Base-by-base conservation (phyloP, 2,329 filamentous ascomycete genomes). In the Pestalotiopsis sp. region DNA sequence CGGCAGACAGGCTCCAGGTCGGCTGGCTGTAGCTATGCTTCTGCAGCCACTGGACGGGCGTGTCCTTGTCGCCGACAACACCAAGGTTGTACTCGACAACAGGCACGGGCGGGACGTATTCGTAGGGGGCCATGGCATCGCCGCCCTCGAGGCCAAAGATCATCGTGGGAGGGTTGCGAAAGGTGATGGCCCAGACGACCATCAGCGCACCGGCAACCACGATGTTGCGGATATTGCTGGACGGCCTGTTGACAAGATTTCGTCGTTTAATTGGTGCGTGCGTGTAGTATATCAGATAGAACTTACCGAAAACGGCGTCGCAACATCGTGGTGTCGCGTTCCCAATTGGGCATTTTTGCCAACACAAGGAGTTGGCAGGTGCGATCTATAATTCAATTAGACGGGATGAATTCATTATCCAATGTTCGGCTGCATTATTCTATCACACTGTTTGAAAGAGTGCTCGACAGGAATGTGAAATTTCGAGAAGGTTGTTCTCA, bases 21-120 rank as follows among this genome's bases (percentile, higher is more conserved):
- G 73, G 59, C 49, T 74, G 67, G 17, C 70, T 9, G 63, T 77
- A 65, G 14, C 73, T 78, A 55, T 78, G 74, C 4, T 72, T 65
- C 1, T 73, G 74, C 17, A 79, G 72, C 77, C 77, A 79, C 23
- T 75, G 68, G 52, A 76, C 65, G n/a, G 1, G 67, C 63, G 59
- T 52, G 13, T 36, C 23, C 20, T 59, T 59, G 7, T 52, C 45
- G 17, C 14, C 17, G 17, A n/a, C 17, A n/a, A n/a, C 14, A 20
- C 14, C 17, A n/a, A n/a, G 45, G 17, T 9, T 9, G 20, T n/a
- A n/a, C 17, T 52, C 17, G 20, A 52, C 23, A 14, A n/a, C 9
- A 23, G 57, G 23, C 1, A 59, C 57, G 12, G 57, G 57, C 23
- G 57, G 57, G 3, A n/a, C 7, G 17, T 52, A 52, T 52, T 20